Evolutionary conservation across 2,329 filamentous ascomycete genomes (phyloP), one percentile per base, ranked within the genome.

Genomic region (Alternaria brassicicola): DNA sequence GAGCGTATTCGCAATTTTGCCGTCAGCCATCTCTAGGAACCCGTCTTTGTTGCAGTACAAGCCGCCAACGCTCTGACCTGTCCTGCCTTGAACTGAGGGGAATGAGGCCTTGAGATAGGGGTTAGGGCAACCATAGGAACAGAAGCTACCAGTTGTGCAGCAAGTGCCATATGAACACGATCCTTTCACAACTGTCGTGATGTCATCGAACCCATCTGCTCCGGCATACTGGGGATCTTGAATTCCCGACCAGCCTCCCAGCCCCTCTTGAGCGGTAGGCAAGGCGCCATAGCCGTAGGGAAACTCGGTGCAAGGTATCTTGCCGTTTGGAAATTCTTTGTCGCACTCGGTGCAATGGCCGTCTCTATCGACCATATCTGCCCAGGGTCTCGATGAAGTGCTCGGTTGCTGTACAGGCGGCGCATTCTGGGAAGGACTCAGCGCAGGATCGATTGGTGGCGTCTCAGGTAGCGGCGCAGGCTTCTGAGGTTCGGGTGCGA

Each of bases 101-200:
- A 93, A 98, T 76, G 98, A 94, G 3, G 89, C 85, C 86, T 97
- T 97, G 78, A 95, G 88, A 79, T 95, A 96, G 43, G 94, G 94
- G 26, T 88, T 80, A n/a, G 92, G 90, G 83, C 95, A 99, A 55
- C 92, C 88, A 73, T 98, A 98, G 2, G 93, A 96, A 84, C 94
- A 97, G 84, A 93, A 93, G 57, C 83, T 80, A 47, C 87, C 88
- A 23, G 67, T 57, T 7, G 62, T 67, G 80, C 92, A 94, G 59
- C 78, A 78, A 15, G 86, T 79, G 15, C 89, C 90, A 17, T 80
- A 75, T 8, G 61, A 55, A 58, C 79, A 80, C 45, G 88, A 78
- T 25, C 84, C 87, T 38, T 88, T 88, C 50, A 85, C 82, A 61
- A 93, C 92, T 59, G 85, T 84, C 75, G 80, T 82, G 72, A 96